Percentiles rank a stretch among this genome's conserved stretches.
Conservation (phyloP, 1,284 basidiomycete species). For the Wallemia hederae region DNA sequence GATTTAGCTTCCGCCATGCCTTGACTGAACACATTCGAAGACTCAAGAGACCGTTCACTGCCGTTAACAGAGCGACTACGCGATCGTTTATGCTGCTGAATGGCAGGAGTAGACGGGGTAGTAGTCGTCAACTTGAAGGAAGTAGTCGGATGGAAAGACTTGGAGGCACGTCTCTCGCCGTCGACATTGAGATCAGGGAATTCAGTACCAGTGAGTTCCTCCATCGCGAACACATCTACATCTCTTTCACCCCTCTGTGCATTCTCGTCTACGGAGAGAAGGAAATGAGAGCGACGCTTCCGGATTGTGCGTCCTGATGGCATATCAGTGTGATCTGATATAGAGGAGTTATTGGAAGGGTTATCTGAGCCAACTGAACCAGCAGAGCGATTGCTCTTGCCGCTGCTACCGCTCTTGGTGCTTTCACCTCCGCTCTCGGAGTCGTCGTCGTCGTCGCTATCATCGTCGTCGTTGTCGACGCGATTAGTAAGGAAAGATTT, state of each 20-base stretch:
- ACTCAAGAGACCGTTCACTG: background rate
- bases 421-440: no score
- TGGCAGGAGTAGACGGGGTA: no score
- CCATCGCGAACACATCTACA: slow-evolving; percentile 19
- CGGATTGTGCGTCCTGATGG: background rate
- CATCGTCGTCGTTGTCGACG: background rate
- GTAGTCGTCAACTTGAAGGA: no score
- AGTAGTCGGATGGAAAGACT: no score
- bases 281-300: background rate
- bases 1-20: background rate
- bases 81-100: slow-evolving; percentile 13
- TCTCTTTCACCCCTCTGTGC: slow-evolving; percentile 7
- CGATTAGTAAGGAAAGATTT: background rate
- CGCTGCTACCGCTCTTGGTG: background rate
- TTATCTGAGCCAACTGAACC: no score
- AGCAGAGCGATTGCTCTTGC: background rate
- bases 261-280: background rate
- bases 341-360: background rate
- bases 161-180: no score
- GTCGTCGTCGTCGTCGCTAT: background rate
- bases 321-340: background rate
- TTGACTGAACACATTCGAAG: background rate
- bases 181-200: no score
- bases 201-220: no score
- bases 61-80: slow-evolving; percentile 2